Evolutionary conservation across 768 basidiomycete genomes (phyloP).

Genomic region (Tylopilus balloui): DNA sequence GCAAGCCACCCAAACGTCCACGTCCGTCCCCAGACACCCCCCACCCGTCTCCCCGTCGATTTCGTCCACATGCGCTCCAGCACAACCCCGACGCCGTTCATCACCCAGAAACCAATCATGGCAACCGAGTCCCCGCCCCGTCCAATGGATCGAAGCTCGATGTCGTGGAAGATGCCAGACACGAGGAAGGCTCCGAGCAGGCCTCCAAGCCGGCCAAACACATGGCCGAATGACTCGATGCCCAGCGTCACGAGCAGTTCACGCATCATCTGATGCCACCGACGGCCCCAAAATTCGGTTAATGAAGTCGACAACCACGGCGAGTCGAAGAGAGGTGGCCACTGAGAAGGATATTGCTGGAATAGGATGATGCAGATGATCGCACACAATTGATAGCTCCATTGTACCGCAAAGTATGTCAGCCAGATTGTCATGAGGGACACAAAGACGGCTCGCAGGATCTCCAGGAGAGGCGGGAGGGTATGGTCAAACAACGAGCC

Average conservation of each 20-base stretch:
- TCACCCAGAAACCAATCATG: constrained; percentile 49
- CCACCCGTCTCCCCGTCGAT: constrained; percentile 40
- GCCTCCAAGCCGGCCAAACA: constrained; percentile 48
- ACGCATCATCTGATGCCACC: constrained; percentile 69
- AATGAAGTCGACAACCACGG: constrained; percentile 59
- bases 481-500: constrained; percentile 36
- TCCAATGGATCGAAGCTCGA: constrained; percentile 33
- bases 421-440: constrained; percentile 32
- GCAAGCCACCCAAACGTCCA: constrained; percentile 53
- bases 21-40: constrained; percentile 43
- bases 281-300: constrained; percentile 54
- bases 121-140: constrained; percentile 39
- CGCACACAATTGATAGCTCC: constrained; percentile 37
- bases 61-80: constrained; percentile 46
- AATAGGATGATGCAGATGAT: constrained; percentile 45
- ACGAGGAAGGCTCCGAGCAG: constrained; percentile 54
- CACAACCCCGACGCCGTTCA: constrained; percentile 48
- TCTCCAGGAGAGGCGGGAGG: constrained; percentile 30
- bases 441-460: constrained; percentile 40
- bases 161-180: constrained; percentile 56
- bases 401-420: constrained; percentile 44
- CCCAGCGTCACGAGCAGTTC: constrained; percentile 53
- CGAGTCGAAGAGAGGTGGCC: constrained; percentile 57
- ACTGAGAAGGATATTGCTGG: constrained; percentile 44
- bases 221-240: constrained; percentile 35